Percentiles rank a stretch among this genome's conserved stretches.
These are phyloP conservation scores for Chlorella sp. DNA, from an alignment of 139 green algal species.

Conservation along the genomic window DNA sequence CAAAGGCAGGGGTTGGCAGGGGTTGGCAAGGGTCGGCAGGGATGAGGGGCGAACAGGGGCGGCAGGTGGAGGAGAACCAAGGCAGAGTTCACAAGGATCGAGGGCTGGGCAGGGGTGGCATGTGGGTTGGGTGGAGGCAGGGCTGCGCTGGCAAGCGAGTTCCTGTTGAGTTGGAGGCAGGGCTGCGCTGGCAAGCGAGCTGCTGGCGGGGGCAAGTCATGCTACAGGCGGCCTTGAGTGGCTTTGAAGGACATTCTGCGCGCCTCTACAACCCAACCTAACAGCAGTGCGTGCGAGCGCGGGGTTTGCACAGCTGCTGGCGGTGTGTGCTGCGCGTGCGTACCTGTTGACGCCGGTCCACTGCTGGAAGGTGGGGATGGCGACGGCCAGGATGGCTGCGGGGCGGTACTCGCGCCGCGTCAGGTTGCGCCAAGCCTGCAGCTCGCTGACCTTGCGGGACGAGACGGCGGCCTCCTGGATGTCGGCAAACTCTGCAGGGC, in stretches of 20 bases:
- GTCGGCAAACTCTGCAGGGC: conserved; percentile 13
- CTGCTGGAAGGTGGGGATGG: conserved; percentile 38
- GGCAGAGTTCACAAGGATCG: background rate
- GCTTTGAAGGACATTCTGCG: no score
- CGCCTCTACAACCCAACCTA: no score
- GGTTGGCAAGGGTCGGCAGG: background rate
- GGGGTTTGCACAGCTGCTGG: no score
- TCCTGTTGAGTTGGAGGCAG: no score
- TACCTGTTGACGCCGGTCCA: conserved; percentile 21
- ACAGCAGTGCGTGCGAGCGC: no score
- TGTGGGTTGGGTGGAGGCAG: background rate
- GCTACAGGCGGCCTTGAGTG: no score
- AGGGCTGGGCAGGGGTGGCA: background rate
- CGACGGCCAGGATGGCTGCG: background rate
- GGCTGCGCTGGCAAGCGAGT: background rate
- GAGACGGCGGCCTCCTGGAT: background rate
- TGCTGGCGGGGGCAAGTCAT: no score
- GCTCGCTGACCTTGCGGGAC: background rate
- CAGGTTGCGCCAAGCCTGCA: conserved; percentile 29
- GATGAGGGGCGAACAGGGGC: background rate
- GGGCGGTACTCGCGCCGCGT: conserved; percentile 14
- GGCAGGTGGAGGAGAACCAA: no score
- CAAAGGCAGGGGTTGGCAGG: no score
- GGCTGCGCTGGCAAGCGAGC: no score
- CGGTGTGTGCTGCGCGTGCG: no score